These are phyloP conservation scores for Kodamaea suecica DNA, from an alignment of 1,139 yeast species.

Conservation along the genomic window DNA sequence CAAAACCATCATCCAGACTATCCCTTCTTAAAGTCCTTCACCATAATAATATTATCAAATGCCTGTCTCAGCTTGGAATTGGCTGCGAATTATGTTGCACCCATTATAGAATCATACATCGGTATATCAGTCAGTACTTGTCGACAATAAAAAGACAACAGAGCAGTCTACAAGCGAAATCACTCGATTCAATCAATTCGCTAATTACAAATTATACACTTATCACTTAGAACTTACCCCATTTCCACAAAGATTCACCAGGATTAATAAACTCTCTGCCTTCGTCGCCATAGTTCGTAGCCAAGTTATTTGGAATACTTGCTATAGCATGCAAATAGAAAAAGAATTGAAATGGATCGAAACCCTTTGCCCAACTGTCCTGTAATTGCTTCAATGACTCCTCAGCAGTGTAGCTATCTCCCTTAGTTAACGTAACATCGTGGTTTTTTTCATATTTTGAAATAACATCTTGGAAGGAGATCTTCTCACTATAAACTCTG, in stretches of 20 bases:
- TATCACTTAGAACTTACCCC: slow-evolving; percentile 33
- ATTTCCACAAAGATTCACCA: slow-evolving; percentile 48
- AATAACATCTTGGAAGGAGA: slow-evolving; percentile 38
- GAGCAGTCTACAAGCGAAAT: too few relatives aligned
- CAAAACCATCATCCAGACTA: too few relatives aligned
- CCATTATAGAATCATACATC: too few relatives aligned
- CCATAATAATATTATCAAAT: too few relatives aligned
- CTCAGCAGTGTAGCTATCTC: slow-evolving; percentile 24
- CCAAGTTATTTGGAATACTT: slow-evolving; percentile 25
- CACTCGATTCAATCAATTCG: too few relatives aligned
- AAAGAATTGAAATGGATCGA: slow-evolving; percentile 22
- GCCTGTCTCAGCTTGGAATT: too few relatives aligned
- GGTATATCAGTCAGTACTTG: too few relatives aligned
- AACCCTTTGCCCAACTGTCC: slow-evolving; percentile 27
- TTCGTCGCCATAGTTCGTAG: slow-evolving; percentile 18
- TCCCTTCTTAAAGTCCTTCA: too few relatives aligned
- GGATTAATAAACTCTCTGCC: slow-evolving; percentile 58
- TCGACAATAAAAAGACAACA: too few relatives aligned
- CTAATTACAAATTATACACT: too few relatives aligned
- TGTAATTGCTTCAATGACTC: slow-evolving; percentile 31
- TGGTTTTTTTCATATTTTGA: slow-evolving; percentile 40
- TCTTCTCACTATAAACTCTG: slow-evolving; percentile 40
- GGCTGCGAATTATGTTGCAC: too few relatives aligned
- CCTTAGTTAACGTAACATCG: slow-evolving; percentile 32
- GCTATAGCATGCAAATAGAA: slow-evolving; percentile 32